Evolutionary conservation across 2,329 filamentous ascomycete genomes (phyloP).

Genomic region (Dactylellina drechsleri): DNA sequence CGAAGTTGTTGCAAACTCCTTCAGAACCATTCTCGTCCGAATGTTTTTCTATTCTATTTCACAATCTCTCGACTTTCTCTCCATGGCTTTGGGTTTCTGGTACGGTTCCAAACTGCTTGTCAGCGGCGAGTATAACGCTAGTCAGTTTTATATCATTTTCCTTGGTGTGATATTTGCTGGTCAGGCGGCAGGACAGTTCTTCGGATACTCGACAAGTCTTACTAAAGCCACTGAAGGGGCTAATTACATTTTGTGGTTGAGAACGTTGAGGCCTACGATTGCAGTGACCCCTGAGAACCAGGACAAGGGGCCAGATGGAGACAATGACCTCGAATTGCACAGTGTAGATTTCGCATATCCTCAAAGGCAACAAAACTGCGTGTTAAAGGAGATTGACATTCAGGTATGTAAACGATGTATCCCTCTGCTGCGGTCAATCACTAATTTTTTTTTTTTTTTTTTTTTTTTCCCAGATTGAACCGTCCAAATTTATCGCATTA

Average conservation of each 20-base stretch:
- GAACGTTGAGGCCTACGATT: slow-evolving; percentile 37
- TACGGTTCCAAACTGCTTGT: slow-evolving; percentile 69
- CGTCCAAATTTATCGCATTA: slow-evolving; percentile 67
- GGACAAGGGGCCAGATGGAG: slow-evolving; percentile 55
- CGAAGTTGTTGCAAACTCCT: slow-evolving; percentile 42
- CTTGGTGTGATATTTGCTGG: slow-evolving; percentile 48
- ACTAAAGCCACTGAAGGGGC: slow-evolving; percentile 54
- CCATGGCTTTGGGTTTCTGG: slow-evolving; percentile 72
- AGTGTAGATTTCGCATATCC: slow-evolving; percentile 63
- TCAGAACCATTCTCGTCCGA: slow-evolving; percentile 27
- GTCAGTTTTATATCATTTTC: slow-evolving; percentile 70
- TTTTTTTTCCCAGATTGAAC: slow-evolving; percentile 61
- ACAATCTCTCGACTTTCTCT: slow-evolving; percentile 71
- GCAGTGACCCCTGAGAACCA: slow-evolving; percentile 59
- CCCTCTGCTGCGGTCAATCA: background rate
- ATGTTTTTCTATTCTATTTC: slow-evolving; percentile 68
- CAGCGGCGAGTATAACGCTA: slow-evolving; percentile 66
- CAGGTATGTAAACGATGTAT: slow-evolving; percentile 50
- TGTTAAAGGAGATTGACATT: slow-evolving; percentile 64
- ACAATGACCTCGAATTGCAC: slow-evolving; percentile 61
- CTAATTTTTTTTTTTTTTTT: background rate
- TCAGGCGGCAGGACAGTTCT: slow-evolving; percentile 47
- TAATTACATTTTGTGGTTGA: slow-evolving; percentile 61
- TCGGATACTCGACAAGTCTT: slow-evolving; percentile 43
- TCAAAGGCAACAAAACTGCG: slow-evolving; percentile 62